phyloP scores from a whole-genome alignment of 2,329 filamentous ascomycete species.

The Pseudocercospora fijiensis region DNA sequence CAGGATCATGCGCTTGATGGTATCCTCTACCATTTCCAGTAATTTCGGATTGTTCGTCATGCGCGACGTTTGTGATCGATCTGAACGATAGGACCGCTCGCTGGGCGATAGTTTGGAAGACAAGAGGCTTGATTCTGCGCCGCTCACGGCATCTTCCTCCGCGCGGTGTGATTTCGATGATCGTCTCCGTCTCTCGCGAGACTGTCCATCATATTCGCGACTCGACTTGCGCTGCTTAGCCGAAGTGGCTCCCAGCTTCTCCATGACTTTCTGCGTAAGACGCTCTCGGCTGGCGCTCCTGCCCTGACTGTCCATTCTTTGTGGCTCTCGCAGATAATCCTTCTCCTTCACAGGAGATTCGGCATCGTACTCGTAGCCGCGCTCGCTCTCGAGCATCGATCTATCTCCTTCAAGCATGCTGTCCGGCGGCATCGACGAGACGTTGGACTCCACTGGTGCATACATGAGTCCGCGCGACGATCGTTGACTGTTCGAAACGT shows the following conservation, averaged over 20 bases:
- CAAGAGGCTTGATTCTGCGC: constrained; percentile 61
- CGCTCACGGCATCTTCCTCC: constrained; percentile 54
- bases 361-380: constrained; percentile 30
- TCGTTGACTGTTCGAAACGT: constrained; percentile 59
- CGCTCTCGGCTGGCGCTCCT: constrained; percentile 66
- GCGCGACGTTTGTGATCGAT: constrained; percentile 63
- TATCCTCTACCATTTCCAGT: constrained; percentile 88
- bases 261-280: constrained; percentile 66
- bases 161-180: constrained; percentile 51
- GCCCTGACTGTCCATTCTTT: constrained; percentile 52
- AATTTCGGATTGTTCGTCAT: constrained; percentile 92
- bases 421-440: constrained; percentile 78
- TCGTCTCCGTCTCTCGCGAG: constrained; percentile 34
- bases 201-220: constrained; percentile 36
- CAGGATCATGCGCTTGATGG: constrained; percentile 82
- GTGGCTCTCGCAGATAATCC: constrained; percentile 56
- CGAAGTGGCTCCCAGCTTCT: constrained; percentile 59
- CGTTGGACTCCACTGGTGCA: constrained; percentile 71
- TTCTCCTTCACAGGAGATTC: constrained; percentile 38
- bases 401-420: constrained; percentile 63
- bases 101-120: constrained; percentile 58
- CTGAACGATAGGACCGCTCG: constrained; percentile 59
- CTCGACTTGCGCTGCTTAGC: constrained; percentile 43
- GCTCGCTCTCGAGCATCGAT: constrained; percentile 51
- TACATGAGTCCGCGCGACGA: constrained; percentile 61